These are phyloP conservation scores for Begonia loranthoides DNA, from an alignment of 306 rosid genomes.

Conservation along the genomic window DNA sequence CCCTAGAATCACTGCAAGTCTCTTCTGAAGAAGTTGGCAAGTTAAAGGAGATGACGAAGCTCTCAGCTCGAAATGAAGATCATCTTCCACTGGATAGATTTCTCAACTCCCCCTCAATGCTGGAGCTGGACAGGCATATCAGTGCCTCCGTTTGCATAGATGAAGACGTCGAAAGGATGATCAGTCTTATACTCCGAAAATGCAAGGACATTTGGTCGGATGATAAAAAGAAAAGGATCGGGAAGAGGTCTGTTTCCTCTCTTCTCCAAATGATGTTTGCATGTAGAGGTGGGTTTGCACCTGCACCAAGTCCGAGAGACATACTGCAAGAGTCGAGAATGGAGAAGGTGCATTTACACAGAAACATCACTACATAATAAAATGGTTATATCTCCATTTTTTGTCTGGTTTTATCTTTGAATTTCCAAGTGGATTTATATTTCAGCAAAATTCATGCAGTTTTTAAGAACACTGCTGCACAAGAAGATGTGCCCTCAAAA, in stretches of 20 bases:
- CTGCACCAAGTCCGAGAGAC: conserved; percentile 65
- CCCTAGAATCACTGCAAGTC: conserved; percentile 57
- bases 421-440: too few relatives aligned
- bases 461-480: conserved; percentile 72
- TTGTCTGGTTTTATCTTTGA: background rate
- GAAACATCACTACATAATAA: too few relatives aligned
- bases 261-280: conserved; percentile 82
- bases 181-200: conserved; percentile 67
- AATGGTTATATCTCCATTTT: too few relatives aligned
- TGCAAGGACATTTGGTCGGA: conserved; percentile 71
- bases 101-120: conserved; percentile 91
- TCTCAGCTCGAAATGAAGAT: conserved; percentile 47
- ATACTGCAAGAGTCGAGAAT: conserved; percentile 81
- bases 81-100: conserved; percentile 89
- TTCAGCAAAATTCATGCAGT: conserved; percentile 23
- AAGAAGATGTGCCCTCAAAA: conserved; percentile 55
- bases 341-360: conserved; percentile 59
- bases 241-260: conserved; percentile 81
- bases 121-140: conserved; percentile 80
- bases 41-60: conserved; percentile 65
- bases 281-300: conserved; percentile 76
- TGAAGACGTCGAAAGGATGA: conserved; percentile 77
- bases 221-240: conserved; percentile 40
- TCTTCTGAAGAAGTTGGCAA: conserved; percentile 90
- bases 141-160: conserved; percentile 54